Conservation (phyloP, 495 filamentous ascomycete genomes). For the Penicillium parvum region DNA sequence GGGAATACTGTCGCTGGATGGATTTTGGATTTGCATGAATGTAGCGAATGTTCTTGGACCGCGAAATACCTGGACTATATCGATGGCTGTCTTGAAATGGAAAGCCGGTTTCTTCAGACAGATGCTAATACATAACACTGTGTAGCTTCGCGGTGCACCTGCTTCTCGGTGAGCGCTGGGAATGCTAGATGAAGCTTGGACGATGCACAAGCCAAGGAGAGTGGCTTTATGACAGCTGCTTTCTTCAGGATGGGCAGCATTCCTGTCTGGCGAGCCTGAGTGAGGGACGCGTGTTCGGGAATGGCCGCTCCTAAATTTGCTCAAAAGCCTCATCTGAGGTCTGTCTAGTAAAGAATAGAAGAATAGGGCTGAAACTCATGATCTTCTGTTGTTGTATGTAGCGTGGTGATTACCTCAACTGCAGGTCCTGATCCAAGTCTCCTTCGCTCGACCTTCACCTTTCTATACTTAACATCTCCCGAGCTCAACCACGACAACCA, state of each 20-base stretch:
- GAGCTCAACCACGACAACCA: no score
- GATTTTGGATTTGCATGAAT: background rate
- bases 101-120: no score
- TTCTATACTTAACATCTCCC: no score
- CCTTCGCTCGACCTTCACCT: background rate
- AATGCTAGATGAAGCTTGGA: background rate
- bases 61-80: background rate
- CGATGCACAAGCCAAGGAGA: background rate
- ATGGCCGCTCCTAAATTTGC: slow-evolving; percentile 11
- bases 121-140: no score
- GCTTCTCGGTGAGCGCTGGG: no score
- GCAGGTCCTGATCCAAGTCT: background rate
- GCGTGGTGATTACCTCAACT: no score
- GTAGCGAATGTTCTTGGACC: background rate
- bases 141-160: no score
- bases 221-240: background rate
- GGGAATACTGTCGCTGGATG: background rate
- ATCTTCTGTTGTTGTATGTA: no score
- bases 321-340: no score
- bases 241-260: slow-evolving; percentile 9
- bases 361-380: no score
- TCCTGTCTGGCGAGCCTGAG: slow-evolving; percentile 4
- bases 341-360: no score
- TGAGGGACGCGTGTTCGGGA: slow-evolving; percentile 29
- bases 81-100: background rate